Evolutionary conservation across 768 basidiomycete species (phyloP), one percentile per base, ranked within the genome.

Genomic region (Suillus ampliporus): DNA sequence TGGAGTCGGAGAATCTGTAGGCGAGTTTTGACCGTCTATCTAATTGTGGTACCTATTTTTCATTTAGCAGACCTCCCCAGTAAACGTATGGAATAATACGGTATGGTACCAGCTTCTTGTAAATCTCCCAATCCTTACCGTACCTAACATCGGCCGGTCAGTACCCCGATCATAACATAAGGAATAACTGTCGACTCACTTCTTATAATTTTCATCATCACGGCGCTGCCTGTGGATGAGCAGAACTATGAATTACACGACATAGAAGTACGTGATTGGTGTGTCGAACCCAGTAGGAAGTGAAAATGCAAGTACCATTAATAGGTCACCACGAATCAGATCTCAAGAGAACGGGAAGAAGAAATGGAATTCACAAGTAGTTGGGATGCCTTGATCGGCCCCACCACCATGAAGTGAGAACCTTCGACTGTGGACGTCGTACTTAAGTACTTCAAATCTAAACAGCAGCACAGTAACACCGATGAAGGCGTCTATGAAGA

Each of bases 371-470:
- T 61, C 66, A 90, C 90, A 94, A 72, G 76, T 96, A 96, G 69
- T 96, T 95, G 1, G 97, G 97, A 76, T 99, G 97, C 44, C 93
- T 85, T 0, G 92, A 96, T 56, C 84, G 77, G 10, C 96, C 97
- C 97, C 97, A 99, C 97, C 97, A 99, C 9, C 97, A 97, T 5
- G 92, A 93, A 34, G 89, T 97, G 31, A 99, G 84, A 38, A 99
- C 83, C 74, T 94, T 97, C 4, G 93, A 89, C 97, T 19, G 87
- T 85, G 65, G 88, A 84, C 2, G 97, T 99, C 46, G 86, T 82
- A 74, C n/a, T n/a, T n/a, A 98, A 86, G 71, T 78, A 96, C 65
- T 83, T 77, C 21, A 97, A 80, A 72, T 92, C 95, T 97, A 53
- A 31, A 11, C 50, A 31, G 8, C 19, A 31, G 23, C 28, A 31